Conservation (phyloP, 225 moss, liverwort and hornwort genomes). For the Lunularia cruciata region DNA sequence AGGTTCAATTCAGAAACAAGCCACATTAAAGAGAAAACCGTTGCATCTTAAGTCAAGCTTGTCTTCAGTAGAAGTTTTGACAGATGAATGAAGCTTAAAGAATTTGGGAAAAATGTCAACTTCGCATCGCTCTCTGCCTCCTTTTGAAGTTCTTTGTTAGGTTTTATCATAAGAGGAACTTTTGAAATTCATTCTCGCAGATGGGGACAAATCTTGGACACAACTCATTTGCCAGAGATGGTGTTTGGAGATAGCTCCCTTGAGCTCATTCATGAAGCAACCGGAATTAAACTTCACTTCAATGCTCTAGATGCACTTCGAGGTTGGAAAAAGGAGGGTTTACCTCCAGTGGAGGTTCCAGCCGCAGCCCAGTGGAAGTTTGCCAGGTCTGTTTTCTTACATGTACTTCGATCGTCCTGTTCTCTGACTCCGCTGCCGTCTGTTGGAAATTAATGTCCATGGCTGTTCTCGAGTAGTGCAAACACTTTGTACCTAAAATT, state of each 20-base stretch:
- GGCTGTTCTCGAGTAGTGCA: not conserved
- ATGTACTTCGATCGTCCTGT: not conserved
- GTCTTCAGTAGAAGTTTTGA: too few relatives aligned
- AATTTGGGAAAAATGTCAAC: too few relatives aligned
- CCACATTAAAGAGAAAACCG: too few relatives aligned
- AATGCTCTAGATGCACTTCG: constrained; percentile 85
- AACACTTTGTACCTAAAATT: not conserved
- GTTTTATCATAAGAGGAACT: too few relatives aligned
- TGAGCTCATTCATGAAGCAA: constrained; percentile 76
- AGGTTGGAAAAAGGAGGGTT: constrained; percentile 80
- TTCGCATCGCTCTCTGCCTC: too few relatives aligned
- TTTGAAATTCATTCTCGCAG: too few relatives aligned
- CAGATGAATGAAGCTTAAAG: too few relatives aligned
- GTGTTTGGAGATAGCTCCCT: constrained; percentile 87
- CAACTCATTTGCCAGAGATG: constrained; percentile 94
- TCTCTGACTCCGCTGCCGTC: too few relatives aligned
- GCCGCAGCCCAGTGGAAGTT: constrained; percentile 96
- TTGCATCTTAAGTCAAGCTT: too few relatives aligned
- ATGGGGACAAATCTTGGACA: constrained; percentile 76
- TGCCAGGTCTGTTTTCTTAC: constrained; percentile 50
- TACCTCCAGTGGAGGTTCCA: constrained; percentile 89
- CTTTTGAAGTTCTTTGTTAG: too few relatives aligned
- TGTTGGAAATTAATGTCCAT: too few relatives aligned
- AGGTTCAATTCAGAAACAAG: too few relatives aligned
- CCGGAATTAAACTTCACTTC: constrained; percentile 76